Percentiles rank a stretch among this genome's conserved stretches.
Evolutionary conservation across 139 green algal genomes (phyloP).

Genomic region (Coelastrella sp.): DNA sequence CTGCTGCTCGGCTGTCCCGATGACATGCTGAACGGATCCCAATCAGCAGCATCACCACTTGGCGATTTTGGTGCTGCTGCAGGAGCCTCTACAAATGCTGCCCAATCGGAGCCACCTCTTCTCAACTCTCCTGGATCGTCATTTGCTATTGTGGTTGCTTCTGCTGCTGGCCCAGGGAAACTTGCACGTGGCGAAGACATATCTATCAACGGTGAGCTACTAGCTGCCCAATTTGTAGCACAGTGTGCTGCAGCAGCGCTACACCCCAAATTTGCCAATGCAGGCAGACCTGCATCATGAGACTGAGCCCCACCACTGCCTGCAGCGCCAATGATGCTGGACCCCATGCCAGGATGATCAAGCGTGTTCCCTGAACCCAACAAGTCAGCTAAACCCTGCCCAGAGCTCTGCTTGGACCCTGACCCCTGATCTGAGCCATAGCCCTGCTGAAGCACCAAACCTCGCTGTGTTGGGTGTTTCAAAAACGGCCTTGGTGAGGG

Average conservation of each 20-base stretch:
- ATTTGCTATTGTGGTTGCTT: not conserved
- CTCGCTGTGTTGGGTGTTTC: not conserved
- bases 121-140: not conserved
- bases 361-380: not conserved
- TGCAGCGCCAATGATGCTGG: not conserved
- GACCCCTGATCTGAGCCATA: not conserved
- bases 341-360: not conserved
- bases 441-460: not conserved
- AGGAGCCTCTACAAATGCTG: not conserved
- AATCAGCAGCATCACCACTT: not conserved
- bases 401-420: not conserved
- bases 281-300: too few species aligned
- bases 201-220: constrained; percentile 25
- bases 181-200: constrained; percentile 29
- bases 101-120: not conserved
- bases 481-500: not conserved
- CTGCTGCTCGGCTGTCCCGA: not conserved
- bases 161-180: not conserved
- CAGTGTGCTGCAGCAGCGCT: constrained; percentile 11
- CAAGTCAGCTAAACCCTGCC: not conserved
- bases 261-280: not conserved
- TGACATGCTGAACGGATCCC: constrained; percentile 1
- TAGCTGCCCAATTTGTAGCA: not conserved
- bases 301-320: not conserved
- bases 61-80: not conserved